A percentile compares a stretch with the other conserved stretches of the same genome.
These are phyloP conservation scores for Lachancea fermentati DNA, from an alignment of 805 yeast species.

Conservation along the genomic window DNA sequence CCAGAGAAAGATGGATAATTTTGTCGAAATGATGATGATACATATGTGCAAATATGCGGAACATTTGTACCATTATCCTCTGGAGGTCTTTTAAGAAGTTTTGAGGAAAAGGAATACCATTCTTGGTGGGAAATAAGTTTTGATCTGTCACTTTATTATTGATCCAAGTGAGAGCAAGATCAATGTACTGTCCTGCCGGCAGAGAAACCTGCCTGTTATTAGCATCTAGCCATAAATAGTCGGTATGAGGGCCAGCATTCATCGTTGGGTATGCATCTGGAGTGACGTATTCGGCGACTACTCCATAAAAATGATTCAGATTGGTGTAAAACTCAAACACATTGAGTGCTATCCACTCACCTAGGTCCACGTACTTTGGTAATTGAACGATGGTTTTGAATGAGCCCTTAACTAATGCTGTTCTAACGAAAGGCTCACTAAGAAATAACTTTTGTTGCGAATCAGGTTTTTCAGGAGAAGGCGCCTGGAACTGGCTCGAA, in stretches of 20 bases:
- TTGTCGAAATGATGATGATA: constrained; percentile 94
- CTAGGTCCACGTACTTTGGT: constrained; percentile 89
- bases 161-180: constrained; percentile 87
- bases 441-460: constrained; percentile 49
- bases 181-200: constrained; percentile 92
- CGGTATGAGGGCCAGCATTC: constrained; percentile 93
- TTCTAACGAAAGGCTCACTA: constrained; percentile 88
- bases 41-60: constrained; percentile 90
- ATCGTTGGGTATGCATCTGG: constrained; percentile 86
- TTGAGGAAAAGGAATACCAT: constrained; percentile 84
- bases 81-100: constrained; percentile 76
- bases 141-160: constrained; percentile 84
- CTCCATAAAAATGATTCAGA: constrained; percentile 81
- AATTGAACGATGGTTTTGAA: constrained; percentile 92
- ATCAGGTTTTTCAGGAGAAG: constrained; percentile 19
- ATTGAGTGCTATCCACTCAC: constrained; percentile 94
- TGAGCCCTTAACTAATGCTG: constrained; percentile 93
- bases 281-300: constrained; percentile 85
- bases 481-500: constrained; percentile 15
- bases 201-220: constrained; percentile 75
- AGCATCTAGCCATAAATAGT: constrained; percentile 84
- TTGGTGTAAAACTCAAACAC: constrained; percentile 85
- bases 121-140: constrained; percentile 83
- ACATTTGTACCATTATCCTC: constrained; percentile 86
- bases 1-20: constrained; percentile 83